These are phyloP conservation scores for Penicillium sp. DNA, from an alignment of 2,329 filamentous ascomycete genomes.

Conservation along the genomic window DNA sequence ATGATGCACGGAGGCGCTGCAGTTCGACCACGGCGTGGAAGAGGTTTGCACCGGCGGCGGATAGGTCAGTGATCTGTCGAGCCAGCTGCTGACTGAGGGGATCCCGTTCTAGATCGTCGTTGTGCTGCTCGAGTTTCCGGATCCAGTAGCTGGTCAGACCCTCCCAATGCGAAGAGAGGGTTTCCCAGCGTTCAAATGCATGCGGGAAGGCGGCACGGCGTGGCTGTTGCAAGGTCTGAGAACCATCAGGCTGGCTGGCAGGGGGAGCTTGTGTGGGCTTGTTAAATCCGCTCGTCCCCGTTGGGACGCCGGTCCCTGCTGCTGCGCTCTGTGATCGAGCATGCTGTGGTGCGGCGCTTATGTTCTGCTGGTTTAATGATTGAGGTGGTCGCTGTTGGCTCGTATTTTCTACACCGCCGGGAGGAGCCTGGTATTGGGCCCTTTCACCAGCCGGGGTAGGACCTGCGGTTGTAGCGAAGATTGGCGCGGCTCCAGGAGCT, in stretches of 20 bases:
- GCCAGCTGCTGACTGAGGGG: slow-evolving; percentile 83
- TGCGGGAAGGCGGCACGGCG: slow-evolving; percentile 75
- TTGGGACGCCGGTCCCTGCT: slow-evolving; percentile 14
- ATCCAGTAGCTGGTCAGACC: slow-evolving; percentile 98
- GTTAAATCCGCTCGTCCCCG: slow-evolving; percentile 17
- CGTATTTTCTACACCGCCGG: slow-evolving; percentile 2
- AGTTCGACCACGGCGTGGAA: slow-evolving; percentile 97
- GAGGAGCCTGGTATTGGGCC: slow-evolving; percentile 10
- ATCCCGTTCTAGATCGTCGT: slow-evolving; percentile 74
- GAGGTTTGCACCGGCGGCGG: slow-evolving; percentile 89
- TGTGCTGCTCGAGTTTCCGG: slow-evolving; percentile 81
- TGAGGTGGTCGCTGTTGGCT: slow-evolving; percentile 15
- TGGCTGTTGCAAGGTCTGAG: slow-evolving; percentile 32
- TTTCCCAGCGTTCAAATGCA: slow-evolving; percentile 97
- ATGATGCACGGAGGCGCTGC: slow-evolving; percentile 86
- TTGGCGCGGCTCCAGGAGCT: slow-evolving; percentile 8
- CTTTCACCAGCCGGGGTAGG: slow-evolving; percentile 11
- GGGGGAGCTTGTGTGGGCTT: slow-evolving; percentile 27
- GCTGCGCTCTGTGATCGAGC: slow-evolving; percentile 19
- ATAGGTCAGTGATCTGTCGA: slow-evolving; percentile 93
- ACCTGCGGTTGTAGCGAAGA: slow-evolving; percentile 13
- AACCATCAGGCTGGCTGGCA: slow-evolving; percentile 22
- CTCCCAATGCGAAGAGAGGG: slow-evolving; percentile 95
- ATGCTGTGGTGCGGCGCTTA: slow-evolving; percentile 26
- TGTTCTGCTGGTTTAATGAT: slow-evolving; percentile 18